These are phyloP conservation scores for Sporothrix dimorphospora DNA, from an alignment of 2,329 filamentous ascomycete species.

Conservation along the genomic window DNA sequence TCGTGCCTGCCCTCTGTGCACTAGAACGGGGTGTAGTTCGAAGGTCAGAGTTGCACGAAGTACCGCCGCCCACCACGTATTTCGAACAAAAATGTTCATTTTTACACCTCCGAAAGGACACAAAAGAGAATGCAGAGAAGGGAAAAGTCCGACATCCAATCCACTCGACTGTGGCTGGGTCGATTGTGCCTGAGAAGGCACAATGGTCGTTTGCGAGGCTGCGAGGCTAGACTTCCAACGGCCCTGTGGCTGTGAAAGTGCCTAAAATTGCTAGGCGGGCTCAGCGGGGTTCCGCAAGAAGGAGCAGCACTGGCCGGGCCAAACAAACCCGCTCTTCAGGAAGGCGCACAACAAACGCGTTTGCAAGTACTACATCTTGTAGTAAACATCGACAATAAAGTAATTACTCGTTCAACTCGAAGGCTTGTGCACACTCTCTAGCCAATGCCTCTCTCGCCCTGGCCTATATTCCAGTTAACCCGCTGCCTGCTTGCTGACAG, in stretches of 20 bases:
- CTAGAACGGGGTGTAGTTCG: neutral
- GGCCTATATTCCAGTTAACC: neutral
- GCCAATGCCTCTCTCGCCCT: neutral
- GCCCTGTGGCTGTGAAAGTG: constrained; percentile 5
- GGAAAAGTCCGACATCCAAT: neutral
- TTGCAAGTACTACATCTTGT: neutral
- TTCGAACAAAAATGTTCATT: neutral
- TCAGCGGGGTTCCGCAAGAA: neutral
- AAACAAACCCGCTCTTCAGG: neutral
- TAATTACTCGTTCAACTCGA: too few species aligned
- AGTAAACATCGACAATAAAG: neutral
- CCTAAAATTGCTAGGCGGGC: neutral
- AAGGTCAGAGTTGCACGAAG: neutral
- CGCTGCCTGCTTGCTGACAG: neutral
- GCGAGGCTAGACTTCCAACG: constrained; percentile 2
- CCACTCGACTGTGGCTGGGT: constrained; percentile 8
- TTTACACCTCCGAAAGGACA: neutral
- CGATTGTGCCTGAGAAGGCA: constrained; percentile 10
- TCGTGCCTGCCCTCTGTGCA: neutral
- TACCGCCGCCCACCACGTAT: neutral
- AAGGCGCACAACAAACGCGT: neutral
- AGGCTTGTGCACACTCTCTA: neutral
- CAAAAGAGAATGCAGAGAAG: neutral
- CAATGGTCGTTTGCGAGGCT: neutral
- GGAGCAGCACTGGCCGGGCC: neutral